Evolutionary conservation across 805 yeast species (phyloP).

Genomic region (Vanderwaltozyma polyspora): DNA sequence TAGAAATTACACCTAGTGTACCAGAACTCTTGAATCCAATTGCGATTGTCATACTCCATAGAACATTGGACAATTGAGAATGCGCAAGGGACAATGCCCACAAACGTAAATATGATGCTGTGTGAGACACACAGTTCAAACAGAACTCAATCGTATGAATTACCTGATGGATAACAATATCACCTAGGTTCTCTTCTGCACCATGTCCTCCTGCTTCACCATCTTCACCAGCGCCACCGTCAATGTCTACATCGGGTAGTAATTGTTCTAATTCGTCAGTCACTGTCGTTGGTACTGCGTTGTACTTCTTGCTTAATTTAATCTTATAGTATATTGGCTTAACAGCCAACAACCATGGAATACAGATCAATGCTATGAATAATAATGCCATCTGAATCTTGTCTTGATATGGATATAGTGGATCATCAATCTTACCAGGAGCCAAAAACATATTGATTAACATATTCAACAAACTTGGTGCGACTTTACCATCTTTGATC

Average conservation of each 20-base stretch:
- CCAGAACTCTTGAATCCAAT: constrained; percentile 52
- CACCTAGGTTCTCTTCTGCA: constrained; percentile 45
- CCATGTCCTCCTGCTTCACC: constrained; percentile 36
- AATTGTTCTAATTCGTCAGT: constrained; percentile 7
- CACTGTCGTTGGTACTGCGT: constrained; percentile 15
- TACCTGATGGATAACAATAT: constrained; percentile 66
- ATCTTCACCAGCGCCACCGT: constrained; percentile 21
- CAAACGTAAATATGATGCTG: constrained; percentile 65
- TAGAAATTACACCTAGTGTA: constrained; percentile 41
- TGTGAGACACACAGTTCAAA: constrained; percentile 67
- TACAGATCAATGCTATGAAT: constrained; percentile 50
- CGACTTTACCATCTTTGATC: constrained; percentile 48
- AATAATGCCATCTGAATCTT: constrained; percentile 48
- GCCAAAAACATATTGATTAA: constrained; percentile 64
- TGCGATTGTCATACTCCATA: constrained; percentile 67
- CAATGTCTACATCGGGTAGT: constrained; percentile 1
- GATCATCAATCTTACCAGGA: constrained; percentile 60
- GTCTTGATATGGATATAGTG: constrained; percentile 54
- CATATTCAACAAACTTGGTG: constrained; percentile 68
- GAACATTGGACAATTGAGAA: constrained; percentile 62
- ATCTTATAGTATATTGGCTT: constrained; percentile 46
- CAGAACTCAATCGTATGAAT: constrained; percentile 75
- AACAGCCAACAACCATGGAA: constrained; percentile 60
- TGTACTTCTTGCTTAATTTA: constrained; percentile 26
- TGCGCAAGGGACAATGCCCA: constrained; percentile 77